Base-by-base conservation (phyloP, 331 rosid genomes). In the Acacia concinna region DNA sequence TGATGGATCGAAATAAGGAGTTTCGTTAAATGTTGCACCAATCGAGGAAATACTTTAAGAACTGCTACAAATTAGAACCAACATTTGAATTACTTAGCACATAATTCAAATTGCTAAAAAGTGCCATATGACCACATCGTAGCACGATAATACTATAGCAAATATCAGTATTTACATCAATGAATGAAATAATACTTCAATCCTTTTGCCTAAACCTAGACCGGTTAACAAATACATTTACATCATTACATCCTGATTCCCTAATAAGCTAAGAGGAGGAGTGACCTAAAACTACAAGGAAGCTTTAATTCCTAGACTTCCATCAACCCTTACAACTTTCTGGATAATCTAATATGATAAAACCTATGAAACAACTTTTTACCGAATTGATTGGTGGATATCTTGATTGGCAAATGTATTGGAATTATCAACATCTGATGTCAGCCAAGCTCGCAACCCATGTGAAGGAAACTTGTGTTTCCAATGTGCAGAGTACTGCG, bases 141-240 rank as follows among this genome's bases (percentile, higher is more conserved):
- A 9, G 12, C 4, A 2, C 52, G 17, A 23, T 12, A 37, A 67
- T 5, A 7, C 4, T 1, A 8, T 15, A n/a, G 10, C 11, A 77
- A 59, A 59, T 40, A 64, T 68, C 79, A 31, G 59, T 88, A 85
- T 85, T 76, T 81, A 88, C 91, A 88, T 62, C 37, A 81, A 84
- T 68, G 81, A 83, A 87, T 85, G 74, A 52, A 81, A 65, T 17
- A 74, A 56, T 56, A 23, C 28, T 49, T 64, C 70, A 77, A 57
- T 28, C 35, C 62, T 64, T 57, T 20, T 32, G 73, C 76, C 51
- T 9, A 68, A 34, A 34, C 52, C 20, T 38, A 35, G 66, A 67
- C 74, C 6, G 35, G 37, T 44, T 28, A 62, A 82, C 81, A 79
- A 73, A 51, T 81, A 30, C 76, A 54, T 76, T 31, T 84, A 66